A percentile compares a stretch with the other conserved stretches of the same genome.
These are phyloP conservation scores for Fusarium coicis DNA, from an alignment of 2,329 filamentous ascomycete genomes.

Conservation along the genomic window DNA sequence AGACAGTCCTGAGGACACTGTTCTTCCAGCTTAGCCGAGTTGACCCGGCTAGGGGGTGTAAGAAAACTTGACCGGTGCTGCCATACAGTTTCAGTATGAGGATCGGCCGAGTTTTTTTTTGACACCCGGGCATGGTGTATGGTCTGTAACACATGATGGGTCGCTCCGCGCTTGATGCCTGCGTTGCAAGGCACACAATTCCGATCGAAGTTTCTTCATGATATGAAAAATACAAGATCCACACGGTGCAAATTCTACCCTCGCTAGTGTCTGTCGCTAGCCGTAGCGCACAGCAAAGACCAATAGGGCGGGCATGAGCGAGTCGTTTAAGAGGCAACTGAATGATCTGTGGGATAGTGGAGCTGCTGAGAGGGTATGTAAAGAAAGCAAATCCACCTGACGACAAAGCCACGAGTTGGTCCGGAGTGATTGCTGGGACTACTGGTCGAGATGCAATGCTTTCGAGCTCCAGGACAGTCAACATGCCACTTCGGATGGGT, in stretches of 20 bases:
- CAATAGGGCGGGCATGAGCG: slow-evolving; percentile 32
- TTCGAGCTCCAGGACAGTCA: neutral
- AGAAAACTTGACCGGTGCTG: too few species aligned
- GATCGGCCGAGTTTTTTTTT: too few species aligned
- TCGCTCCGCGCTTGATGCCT: slow-evolving; percentile 39
- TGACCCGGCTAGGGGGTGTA: slow-evolving; percentile 18
- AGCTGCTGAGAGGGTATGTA: slow-evolving; percentile 44
- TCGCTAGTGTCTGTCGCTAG: slow-evolving; percentile 36
- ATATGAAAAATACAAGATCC: slow-evolving; percentile 19
- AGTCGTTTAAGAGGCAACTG: slow-evolving; percentile 28
- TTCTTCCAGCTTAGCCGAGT: slow-evolving; percentile 45
- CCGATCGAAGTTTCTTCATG: slow-evolving; percentile 26
- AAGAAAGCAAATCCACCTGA: slow-evolving; percentile 41
- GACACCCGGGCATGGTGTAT: slow-evolving; percentile 26
- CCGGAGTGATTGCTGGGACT: slow-evolving; percentile 27
- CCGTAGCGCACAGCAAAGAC: slow-evolving; percentile 31
- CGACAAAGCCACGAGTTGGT: slow-evolving; percentile 6
- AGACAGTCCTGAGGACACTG: slow-evolving; percentile 34
- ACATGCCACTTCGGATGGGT: neutral
- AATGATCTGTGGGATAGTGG: slow-evolving; percentile 40
- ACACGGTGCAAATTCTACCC: slow-evolving; percentile 50
- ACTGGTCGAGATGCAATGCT: slow-evolving; percentile 7
- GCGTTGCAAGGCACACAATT: slow-evolving; percentile 43
- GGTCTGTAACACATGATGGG: slow-evolving; percentile 21
- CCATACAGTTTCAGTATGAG: too few species aligned